Base-by-base conservation (phyloP, 352 stramenopile species). In the Halophytophthora polymorphica region DNA sequence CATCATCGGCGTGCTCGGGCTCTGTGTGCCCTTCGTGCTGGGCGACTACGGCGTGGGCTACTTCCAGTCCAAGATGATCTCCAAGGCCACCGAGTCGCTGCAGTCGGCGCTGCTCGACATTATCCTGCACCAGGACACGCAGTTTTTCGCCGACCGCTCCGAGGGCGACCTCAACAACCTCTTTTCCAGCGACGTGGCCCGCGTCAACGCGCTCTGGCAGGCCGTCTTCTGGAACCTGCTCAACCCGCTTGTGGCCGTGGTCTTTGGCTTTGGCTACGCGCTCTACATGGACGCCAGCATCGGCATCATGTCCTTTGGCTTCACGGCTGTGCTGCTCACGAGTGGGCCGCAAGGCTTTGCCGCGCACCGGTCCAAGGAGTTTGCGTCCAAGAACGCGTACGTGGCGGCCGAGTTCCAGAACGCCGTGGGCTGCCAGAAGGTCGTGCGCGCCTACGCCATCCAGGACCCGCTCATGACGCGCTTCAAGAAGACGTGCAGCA, bases 11-110 rank as follows among this genome's bases (percentile, higher is more conserved):
- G 74, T 90, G 21, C 52, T 95, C 34, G 77, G 72, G 0, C 57
- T 95, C 10, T 91, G 76, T 41, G 76, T 95, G 19, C 85, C 85
- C 15, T 95, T 93, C 52, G 82, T 91, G 34, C 63, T 95, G 21
- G 85, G 82, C n/a, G 76, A 95, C 64, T 92, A 92, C 58, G 69
- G 77, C 2, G 83, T 95, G 29, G 85, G 85, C 36, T 93, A 90
- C 57, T 95, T 95, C 66, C 85, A 95, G 65, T 91, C 80, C 46
- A 95, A 95, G 45, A 95, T 95, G 85, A 95, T 95, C 48, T 83
- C 82, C 22, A 95, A 93, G 62, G 85, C 85, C 15, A 93, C 82
- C 1, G 80, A 92, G 45, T 73, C 67, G 40, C 73, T 95, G 58
- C 82, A 95, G 55, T 73, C 59, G 35, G 77, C 65, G 21, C 48